Evolutionary conservation across 1,284 basidiomycete genomes (phyloP), one percentile per base, ranked within the genome.

Genomic region (Boletellus dicymbophilus): DNA sequence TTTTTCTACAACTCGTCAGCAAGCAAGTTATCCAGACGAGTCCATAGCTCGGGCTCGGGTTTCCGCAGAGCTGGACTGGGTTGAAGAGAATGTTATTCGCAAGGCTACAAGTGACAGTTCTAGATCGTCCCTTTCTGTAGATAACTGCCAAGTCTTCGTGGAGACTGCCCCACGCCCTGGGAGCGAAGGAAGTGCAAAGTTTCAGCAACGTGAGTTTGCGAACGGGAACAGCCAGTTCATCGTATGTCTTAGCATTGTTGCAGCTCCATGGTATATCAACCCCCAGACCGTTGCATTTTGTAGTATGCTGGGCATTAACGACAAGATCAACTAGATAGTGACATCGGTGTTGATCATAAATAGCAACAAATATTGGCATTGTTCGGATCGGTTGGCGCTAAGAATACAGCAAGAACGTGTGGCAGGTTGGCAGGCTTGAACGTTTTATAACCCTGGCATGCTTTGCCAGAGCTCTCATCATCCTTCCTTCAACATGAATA

Each of bases 221-320:
- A 59, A 28, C 28, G 37, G 41, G 37, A 7, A 37, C 37, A 20
- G 18, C 42, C 21, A 45, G 28, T 46, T 26, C 15, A 41, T 42
- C 41, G 3, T 28, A 33, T n/a, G n/a, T 53, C 21, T 45, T 48
- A 36, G 48, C 43, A 13, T 36, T 30, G 15, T 45, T n/a, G 13
- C 46, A 65, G 59, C 62, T 7, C 59, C 62, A 2, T 53, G 36
- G 25, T 66, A 92, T 68, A 85, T 86, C 6, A 98, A 97, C 62
- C 90, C 92, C 10, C 96, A 98, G 64, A 99, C 95, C 0, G 84
- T 84, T 48, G 87, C 93, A 2, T 89, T 98, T 58, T 93, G 92
- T 60, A 69, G 73, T 23, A 82, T 97, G 76, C 65, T 98, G 25
- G 80, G 81, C 4, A 79, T 99, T 27, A 78, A 83, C 55, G 95